Base-by-base conservation (phyloP, 257 asterid genomes). In the Jacaranda mimosifolia region DNA sequence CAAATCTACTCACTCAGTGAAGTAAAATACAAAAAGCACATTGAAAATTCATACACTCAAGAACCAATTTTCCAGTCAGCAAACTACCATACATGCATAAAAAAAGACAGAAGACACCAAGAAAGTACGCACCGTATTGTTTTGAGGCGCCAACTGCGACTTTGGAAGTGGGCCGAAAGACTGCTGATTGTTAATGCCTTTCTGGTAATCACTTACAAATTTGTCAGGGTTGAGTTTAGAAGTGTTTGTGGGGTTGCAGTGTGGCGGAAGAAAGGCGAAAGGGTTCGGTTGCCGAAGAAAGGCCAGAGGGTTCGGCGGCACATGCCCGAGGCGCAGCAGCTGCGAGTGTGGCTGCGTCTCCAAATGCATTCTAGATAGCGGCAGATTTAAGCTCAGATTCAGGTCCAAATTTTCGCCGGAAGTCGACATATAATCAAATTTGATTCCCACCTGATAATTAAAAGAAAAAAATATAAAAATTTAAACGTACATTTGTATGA, bases 351-450 rank as follows among this genome's bases (percentile, higher is more conserved):
- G 62, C 38, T 56, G 82, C 35, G 77, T 58, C 68, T 72, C 79
- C 72, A 81, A 67, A 7, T 58, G 79, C 86, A 83, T 59, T 73
- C 74, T 68, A 18, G 91, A 70, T 2, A 82, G 77, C 9, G 85
- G 79, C n/a, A 72, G 68, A 66, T 79, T 84, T 9, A 89, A 74
- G 73, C 83, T 82, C 43, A 87, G 82, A 77, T 80, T 85, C 12
- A 85, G 83, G 79, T 88, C 88, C 18, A 87, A 36, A 45, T 87
- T 84, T 38, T 87, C 90, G n/a, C 86, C 84, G 11, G 88, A 77
- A 56, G 75, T 75, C 56, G 85, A 80, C 91, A 84, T 82, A 18
- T 32, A 63, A 55, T 46, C 57, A 65, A 68, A 56, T 38, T 26
- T 18, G 51, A 70, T 62, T 53, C 18, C 68, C 63, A 36, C 21